Conservation (phyloP, 2,329 filamentous ascomycete species). For the Leptoxyphium fumago region DNA sequence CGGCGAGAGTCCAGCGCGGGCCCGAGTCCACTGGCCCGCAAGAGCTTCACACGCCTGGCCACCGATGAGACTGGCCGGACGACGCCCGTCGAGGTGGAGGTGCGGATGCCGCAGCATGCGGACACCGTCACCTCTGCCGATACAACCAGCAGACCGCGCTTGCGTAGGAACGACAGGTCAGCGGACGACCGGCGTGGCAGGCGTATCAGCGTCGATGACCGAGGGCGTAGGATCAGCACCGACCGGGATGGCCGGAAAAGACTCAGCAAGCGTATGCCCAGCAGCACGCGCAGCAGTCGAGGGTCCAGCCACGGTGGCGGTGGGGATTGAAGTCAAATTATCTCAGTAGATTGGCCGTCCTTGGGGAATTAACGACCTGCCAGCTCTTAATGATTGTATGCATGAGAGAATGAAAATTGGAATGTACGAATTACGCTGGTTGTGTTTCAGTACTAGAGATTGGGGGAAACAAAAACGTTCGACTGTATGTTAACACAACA, state of each 20-base stretch:
- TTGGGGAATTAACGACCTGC: no score
- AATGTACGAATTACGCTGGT: no score
- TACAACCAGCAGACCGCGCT: conserved; percentile 2
- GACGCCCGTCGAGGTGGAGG: conserved; percentile 7
- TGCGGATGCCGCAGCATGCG: conserved; percentile 6
- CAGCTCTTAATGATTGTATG: no score
- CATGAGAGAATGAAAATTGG: no score
- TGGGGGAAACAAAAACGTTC: no score
- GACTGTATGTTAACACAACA: no score
- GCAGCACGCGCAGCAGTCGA: background rate
- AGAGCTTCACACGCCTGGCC: conserved; percentile 21
- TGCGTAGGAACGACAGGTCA: conserved; percentile 3
- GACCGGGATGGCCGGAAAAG: conserved; percentile 9
- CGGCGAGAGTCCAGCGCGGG: conserved; percentile 16
- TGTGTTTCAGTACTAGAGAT: no score
- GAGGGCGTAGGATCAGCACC: background rate
- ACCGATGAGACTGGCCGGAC: conserved; percentile 5
- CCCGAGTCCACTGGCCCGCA: conserved; percentile 31
- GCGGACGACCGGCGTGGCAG: conserved; percentile 3
- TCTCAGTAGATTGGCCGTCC: no score
- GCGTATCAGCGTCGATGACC: conserved; percentile 7
- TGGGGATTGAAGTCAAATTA: no score
- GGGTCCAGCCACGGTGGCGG: background rate
- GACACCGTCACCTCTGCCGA: background rate
- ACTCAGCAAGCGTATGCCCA: conserved; percentile 8